phyloP scores from a whole-genome alignment of 2,329 filamentous ascomycete genomes.

The Sporothrix luriei region DNA sequence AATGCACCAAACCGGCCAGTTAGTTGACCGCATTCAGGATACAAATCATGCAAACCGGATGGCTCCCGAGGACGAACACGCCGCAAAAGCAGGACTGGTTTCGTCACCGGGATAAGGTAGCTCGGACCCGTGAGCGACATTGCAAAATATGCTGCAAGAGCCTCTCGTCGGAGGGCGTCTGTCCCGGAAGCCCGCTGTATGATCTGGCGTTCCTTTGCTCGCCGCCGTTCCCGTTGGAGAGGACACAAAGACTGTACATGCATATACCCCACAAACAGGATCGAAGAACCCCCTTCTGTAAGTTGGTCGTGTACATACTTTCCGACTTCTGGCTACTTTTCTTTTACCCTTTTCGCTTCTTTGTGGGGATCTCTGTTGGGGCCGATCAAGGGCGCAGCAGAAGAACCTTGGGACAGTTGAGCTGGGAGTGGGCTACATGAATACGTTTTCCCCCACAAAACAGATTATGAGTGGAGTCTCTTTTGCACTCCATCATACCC shows the following conservation, averaged over 20 bases:
- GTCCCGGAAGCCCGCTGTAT: background rate
- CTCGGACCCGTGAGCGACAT: background rate
- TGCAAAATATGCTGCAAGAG: constrained; percentile 11
- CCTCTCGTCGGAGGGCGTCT: background rate
- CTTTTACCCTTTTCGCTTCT: background rate
- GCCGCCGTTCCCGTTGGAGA: background rate
- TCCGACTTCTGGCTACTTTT: background rate
- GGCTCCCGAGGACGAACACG: background rate
- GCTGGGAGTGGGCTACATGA: background rate
- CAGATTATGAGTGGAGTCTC: constrained; percentile 22
- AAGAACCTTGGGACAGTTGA: background rate
- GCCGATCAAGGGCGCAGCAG: background rate
- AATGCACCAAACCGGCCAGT: constrained; percentile 8
- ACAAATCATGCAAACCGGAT: background rate
- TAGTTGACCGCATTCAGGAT: background rate
- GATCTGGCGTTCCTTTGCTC: background rate
- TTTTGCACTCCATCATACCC: background rate
- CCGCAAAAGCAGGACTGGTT: background rate
- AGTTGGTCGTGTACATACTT: background rate
- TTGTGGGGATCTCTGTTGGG: background rate
- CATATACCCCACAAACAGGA: constrained; percentile 21
- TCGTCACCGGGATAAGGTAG: background rate
- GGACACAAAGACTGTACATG: background rate
- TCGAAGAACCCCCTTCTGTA: background rate
- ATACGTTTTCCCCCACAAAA: constrained; percentile 26